These are phyloP conservation scores for Babesia ovis DNA, from an alignment of 169 alveolate species.

Conservation along the genomic window DNA sequence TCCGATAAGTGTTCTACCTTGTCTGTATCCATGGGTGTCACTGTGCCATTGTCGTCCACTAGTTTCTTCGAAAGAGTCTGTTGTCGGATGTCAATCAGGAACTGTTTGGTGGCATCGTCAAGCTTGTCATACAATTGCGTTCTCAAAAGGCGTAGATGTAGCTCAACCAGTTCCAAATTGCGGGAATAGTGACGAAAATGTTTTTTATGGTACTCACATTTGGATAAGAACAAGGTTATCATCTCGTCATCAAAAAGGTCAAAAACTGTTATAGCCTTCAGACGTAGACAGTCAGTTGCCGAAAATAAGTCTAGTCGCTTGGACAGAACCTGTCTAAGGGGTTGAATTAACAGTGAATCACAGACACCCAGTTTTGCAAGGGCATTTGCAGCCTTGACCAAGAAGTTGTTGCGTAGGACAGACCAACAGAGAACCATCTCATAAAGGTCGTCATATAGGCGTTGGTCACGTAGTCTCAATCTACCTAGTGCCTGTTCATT, in stretches of 20 bases:
- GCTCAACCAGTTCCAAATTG: constrained; percentile 67
- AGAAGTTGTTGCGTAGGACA: constrained; percentile 74
- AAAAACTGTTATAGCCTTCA: constrained; percentile 67
- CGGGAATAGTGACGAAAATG: constrained; percentile 70
- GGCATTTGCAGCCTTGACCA: constrained; percentile 75
- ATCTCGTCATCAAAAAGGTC: constrained; percentile 74
- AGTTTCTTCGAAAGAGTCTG: constrained; percentile 18
- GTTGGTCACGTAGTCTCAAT: constrained; percentile 68
- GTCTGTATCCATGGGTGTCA: background rate
- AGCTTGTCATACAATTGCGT: constrained; percentile 35
- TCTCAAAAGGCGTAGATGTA: constrained; percentile 56
- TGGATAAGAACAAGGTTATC: constrained; percentile 61
- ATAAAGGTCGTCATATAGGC: constrained; percentile 70
- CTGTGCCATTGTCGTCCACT: background rate
- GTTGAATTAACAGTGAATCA: constrained; percentile 62
- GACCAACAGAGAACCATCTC: constrained; percentile 81
- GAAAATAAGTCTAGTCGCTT: constrained; percentile 60
- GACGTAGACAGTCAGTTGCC: constrained; percentile 58
- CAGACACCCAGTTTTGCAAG: constrained; percentile 71
- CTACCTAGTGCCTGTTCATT: constrained; percentile 64
- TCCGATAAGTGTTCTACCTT: background rate
- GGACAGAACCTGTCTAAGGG: constrained; percentile 65
- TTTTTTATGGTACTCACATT: constrained; percentile 67
- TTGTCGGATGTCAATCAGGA: constrained; percentile 36
- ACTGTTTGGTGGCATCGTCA: constrained; percentile 39